Evolutionary conservation across 2,329 filamentous ascomycete species (phyloP), one percentile per base, ranked within the genome.

Genomic region (Gaeumannomyces sp.): DNA sequence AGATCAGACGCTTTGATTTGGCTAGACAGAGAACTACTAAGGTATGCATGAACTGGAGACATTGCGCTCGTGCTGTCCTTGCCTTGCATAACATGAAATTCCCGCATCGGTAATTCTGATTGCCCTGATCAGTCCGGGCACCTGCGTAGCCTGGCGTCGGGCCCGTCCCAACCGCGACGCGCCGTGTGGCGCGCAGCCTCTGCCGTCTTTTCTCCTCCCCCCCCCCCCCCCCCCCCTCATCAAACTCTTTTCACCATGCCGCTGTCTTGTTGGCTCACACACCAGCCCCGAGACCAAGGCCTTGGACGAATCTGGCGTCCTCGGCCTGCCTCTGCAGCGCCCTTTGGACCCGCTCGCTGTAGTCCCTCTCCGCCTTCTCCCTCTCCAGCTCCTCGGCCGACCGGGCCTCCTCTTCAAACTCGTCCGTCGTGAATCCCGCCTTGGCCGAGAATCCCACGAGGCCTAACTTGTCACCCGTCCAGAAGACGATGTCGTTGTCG

Each of bases 381-480:
- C 77, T 78, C n/a, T 76, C 80, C 61, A 75, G 72, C 70, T 84
- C 80, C 65, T 81, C 79, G 25, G 79, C 78, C 60, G 77, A 77
- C 62, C 77, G 76, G 13, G 75, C 74, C 35, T 75, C 72, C 35
- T 79, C 75, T 64, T 83, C 81, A 70, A 87, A 87, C 62, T 83
- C 82, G 10, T 81, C 78, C 0, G 79, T 72, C 10, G 72, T 75
- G 68, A 83, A 85, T 0, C 81, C 78, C 5, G 81, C 75, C 71
- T 76, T 72, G 56, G 79, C 76, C 1, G 86, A 85, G 72, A 91
- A 91, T 64, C 78, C 81, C 27, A 96, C 75, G 65, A 95, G 80
- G 0, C 92, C 93, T 60, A 97, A 78, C 68, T 88, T 88, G 66
- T 96, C 92, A 25, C 92, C 93, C 0, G 93, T 97, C 93, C 93